phyloP scores from a whole-genome alignment of 805 yeast genomes.

The Myxozyma monticola region DNA sequence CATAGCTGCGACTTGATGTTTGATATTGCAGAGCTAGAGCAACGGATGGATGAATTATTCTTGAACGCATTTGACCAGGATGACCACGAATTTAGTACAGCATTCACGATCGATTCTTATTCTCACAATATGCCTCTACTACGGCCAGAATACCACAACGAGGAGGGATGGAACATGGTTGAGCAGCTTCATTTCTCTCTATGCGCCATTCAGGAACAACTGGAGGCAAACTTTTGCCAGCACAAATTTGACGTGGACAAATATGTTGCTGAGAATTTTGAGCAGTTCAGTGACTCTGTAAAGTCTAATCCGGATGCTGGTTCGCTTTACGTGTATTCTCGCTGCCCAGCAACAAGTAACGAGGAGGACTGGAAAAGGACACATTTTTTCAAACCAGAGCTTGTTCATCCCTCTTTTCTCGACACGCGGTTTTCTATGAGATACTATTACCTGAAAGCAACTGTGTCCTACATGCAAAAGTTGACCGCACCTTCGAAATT shows the following conservation, averaged over 20 bases:
- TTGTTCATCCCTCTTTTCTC: no score
- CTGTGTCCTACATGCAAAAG: no score
- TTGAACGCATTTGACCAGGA: neutral
- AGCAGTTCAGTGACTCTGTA: neutral
- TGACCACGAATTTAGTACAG: neutral
- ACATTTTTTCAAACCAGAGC: conserved; percentile 1
- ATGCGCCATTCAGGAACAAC: neutral
- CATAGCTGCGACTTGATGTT: neutral
- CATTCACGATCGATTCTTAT: no score
- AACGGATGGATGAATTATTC: neutral
- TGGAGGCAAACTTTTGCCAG: neutral
- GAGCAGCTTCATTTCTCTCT: neutral
- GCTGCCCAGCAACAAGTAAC: neutral
- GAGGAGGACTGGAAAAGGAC: neutral
- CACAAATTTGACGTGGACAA: neutral
- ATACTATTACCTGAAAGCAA: no score
- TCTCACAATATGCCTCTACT: no score
- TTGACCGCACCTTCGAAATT: no score
- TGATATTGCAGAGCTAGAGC: neutral
- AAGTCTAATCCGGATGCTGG: neutral
- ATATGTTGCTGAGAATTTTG: no score
- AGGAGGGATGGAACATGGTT: conserved; percentile 2
- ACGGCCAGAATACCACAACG: neutral
- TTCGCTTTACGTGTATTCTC: neutral
- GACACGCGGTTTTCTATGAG: no score